Conservation (phyloP, 164 flowering plant species). For the Nymphaea colorata region DNA sequence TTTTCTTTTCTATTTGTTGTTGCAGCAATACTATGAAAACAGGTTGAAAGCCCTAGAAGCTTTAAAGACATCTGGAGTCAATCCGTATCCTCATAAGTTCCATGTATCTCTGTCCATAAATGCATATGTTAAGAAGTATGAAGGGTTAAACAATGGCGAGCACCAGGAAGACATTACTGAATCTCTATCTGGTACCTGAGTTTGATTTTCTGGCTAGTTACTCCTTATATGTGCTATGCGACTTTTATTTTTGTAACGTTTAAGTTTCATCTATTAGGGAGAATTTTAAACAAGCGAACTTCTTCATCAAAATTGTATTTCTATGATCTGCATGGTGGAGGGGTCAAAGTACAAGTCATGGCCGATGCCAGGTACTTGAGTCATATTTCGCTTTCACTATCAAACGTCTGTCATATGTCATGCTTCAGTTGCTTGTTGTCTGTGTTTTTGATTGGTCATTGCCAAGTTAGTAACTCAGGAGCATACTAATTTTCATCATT, state of each 20-base stretch:
- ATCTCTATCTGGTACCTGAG: slow-evolving; percentile 58
- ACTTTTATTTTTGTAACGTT: not conserved
- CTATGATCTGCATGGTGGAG: slow-evolving; percentile 68
- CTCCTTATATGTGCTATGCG: not conserved
- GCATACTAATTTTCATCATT: no score
- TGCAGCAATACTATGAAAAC: slow-evolving; percentile 92
- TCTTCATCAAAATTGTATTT: slow-evolving; percentile 80
- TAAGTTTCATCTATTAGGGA: slow-evolving; percentile 31
- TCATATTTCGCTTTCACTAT: no score
- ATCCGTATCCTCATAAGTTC: slow-evolving; percentile 94
- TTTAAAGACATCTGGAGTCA: slow-evolving; percentile 43
- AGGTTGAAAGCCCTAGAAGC: slow-evolving; percentile 53
- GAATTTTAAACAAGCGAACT: slow-evolving; percentile 77
- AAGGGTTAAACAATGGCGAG: slow-evolving; percentile 38
- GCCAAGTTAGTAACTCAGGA: no score
- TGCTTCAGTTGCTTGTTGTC: no score
- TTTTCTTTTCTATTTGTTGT: not conserved
- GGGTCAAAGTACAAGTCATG: slow-evolving; percentile 89
- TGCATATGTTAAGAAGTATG: slow-evolving; percentile 49
- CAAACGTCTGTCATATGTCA: no score
- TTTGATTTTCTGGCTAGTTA: not conserved
- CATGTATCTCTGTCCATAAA: slow-evolving; percentile 38
- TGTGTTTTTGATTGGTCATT: no score
- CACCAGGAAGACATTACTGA: slow-evolving; percentile 50
- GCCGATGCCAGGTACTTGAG: slow-evolving; percentile 63